Percentiles rank a stretch among this genome's conserved stretches.
Evolutionary conservation across 2,329 filamentous ascomycete species (phyloP).

Genomic region (Aureobasidium namibiae): DNA sequence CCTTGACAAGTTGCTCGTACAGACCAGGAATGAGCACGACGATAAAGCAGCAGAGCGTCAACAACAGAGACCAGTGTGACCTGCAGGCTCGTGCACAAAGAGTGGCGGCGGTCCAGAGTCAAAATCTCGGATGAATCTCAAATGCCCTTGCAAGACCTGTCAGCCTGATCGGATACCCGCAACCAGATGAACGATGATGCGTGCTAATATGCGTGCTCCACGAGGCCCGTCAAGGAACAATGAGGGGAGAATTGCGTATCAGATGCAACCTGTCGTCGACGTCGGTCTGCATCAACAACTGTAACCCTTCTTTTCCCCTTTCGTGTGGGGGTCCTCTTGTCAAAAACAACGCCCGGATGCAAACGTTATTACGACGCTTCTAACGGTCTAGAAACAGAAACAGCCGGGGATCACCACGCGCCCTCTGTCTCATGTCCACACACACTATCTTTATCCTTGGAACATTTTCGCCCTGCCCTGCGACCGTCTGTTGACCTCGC

Average conservation of each 20-base stretch:
- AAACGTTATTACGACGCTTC: not conserved
- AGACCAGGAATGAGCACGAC: not conserved
- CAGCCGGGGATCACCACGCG: not conserved
- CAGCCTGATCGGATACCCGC: not conserved
- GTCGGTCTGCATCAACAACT: not conserved
- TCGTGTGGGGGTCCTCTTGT: conserved; percentile 3
- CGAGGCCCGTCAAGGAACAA: not conserved
- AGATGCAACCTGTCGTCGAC: not conserved
- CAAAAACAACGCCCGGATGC: not conserved
- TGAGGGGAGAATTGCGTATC: not conserved
- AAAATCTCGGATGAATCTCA: conserved; percentile 6
- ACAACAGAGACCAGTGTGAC: conserved; percentile 6
- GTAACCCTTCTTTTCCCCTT: conserved; percentile 4
- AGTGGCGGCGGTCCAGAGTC: conserved; percentile 6
- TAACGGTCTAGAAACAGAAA: not conserved
- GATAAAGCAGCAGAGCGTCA: not conserved
- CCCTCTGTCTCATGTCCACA: not conserved
- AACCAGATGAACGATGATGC: not conserved
- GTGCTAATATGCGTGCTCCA: not conserved
- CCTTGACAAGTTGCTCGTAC: not conserved
- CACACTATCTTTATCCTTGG: not conserved
- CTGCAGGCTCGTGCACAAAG: conserved; percentile 3
- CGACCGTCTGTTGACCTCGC: not conserved
- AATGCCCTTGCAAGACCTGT: not conserved
- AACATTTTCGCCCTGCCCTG: not conserved